These are phyloP conservation scores for Suhomyces maxii DNA, from an alignment of 1,139 yeast genomes.

Conservation along the genomic window DNA sequence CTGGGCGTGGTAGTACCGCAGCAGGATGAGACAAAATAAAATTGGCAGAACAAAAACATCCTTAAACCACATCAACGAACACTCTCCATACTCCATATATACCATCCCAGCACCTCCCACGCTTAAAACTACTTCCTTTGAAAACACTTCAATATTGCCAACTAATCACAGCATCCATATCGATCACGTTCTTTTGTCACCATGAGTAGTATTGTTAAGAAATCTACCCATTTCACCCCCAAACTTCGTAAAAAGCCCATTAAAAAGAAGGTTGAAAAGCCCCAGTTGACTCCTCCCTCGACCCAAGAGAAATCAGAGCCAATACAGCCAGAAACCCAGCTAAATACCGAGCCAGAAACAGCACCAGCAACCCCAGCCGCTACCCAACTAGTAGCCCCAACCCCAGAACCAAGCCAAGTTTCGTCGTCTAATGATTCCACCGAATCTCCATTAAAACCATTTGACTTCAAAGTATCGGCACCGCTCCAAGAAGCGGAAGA, in stretches of 20 bases:
- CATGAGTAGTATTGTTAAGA: conserved; percentile 54
- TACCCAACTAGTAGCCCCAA: neutral
- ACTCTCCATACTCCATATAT: no score
- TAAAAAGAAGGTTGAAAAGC: conserved; percentile 25
- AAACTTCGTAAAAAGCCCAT: conserved; percentile 32
- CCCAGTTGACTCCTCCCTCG: conserved; percentile 26
- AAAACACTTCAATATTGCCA: no score
- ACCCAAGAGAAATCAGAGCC: conserved; percentile 18
- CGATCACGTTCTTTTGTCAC: neutral
- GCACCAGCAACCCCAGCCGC: neutral
- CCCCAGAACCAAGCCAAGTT: conserved; percentile 4
- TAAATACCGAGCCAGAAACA: neutral
- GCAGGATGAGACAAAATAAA: no score
- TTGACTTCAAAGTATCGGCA: conserved; percentile 6
- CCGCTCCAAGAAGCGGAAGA: conserved; percentile 19
- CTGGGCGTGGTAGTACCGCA: no score
- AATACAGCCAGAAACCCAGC: conserved; percentile 1
- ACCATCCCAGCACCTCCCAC: no score
- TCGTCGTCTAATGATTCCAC: neutral
- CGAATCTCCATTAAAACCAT: conserved; percentile 7
- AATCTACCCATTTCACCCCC: conserved; percentile 44
- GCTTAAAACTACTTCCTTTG: no score
- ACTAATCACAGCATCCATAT: no score
- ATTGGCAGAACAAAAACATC: no score
- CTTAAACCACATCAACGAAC: no score